Evolutionary conservation across 768 basidiomycete species (phyloP), one percentile per base, ranked within the genome.

Genomic region (Phaeotremella fagi): DNA sequence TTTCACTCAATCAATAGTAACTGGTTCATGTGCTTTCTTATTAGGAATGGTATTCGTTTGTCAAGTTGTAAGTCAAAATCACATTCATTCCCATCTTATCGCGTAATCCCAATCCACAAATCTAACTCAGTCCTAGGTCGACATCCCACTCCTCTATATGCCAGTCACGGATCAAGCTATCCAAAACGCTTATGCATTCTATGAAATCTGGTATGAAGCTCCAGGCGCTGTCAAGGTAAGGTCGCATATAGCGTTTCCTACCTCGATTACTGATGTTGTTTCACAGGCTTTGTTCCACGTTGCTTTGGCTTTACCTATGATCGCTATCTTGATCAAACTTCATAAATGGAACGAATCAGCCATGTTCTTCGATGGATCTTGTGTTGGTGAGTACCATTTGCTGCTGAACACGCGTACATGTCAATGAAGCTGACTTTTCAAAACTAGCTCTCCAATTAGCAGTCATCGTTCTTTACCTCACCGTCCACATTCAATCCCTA

Each of bases 331-430:
- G 9, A 80, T 82, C 43, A 97, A 95, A 74, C 78, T 95, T 53
- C 80, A 87, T 73, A 81, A 79, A 57, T 95, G 90, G 89, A 84
- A 85, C 68, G 91, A 95, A 66, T 89, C 87, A 61, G 92, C 92
- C 6, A 81, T 92, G 77, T 91, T 88, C 78, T 97, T 97, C 73
- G 92, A 97, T 73, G 92, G 92, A 20, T 84, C 85, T 22, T 84
- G 83, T 61, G 75, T 94, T 54, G 88, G 91, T 91, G 61, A 63
- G 82, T 78, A 14, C 3, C 24, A 18, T 9, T 55, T 12, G 29
- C 26, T 16, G 45, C 24, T 7, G 12, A 7, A 16, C n/a, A n/a
- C n/a, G n/a, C n/a, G n/a, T n/a, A n/a, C n/a, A n/a, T n/a, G n/a
- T n/a, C n/a, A n/a, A n/a, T n/a, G n/a, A n/a, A 33, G 16, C 16